phyloP scores from a whole-genome alignment of 176 grass and related monocot species.

The Lolium multiflorum region DNA sequence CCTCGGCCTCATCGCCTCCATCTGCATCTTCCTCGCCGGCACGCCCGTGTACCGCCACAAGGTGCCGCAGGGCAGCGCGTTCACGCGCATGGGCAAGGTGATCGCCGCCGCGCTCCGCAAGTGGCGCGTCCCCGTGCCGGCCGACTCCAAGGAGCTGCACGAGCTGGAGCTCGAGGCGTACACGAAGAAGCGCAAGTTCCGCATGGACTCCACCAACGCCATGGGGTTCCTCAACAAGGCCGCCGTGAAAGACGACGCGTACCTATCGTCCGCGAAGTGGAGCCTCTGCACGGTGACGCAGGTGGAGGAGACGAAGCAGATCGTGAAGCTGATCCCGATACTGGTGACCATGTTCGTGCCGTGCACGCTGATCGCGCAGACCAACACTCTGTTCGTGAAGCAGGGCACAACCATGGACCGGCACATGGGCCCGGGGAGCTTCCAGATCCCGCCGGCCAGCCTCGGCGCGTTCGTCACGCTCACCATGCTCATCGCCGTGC shows the following conservation, averaged over 20 bases:
- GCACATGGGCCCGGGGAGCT: slow-evolving; percentile 32
- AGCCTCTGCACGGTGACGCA: slow-evolving; percentile 63
- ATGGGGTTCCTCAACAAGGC: slow-evolving; percentile 71
- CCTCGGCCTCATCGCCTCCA: slow-evolving; percentile 48
- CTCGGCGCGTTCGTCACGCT: slow-evolving; percentile 58
- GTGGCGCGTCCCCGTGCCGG: slow-evolving; percentile 23
- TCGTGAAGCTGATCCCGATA: slow-evolving; percentile 47
- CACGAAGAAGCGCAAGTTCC: slow-evolving; percentile 41
- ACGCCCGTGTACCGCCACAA: slow-evolving; percentile 64
- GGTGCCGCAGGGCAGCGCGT: slow-evolving; percentile 59
- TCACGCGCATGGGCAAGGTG: slow-evolving; percentile 58
- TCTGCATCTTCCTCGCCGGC: slow-evolving; percentile 58
- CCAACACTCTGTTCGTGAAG: slow-evolving; percentile 74
- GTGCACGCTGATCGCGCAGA: slow-evolving; percentile 59
- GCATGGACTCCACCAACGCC: slow-evolving; percentile 44
- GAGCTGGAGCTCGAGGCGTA: slow-evolving; percentile 59
- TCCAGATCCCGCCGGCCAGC: slow-evolving; percentile 66
- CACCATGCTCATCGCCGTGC: slow-evolving; percentile 50
- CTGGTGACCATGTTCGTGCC: slow-evolving; percentile 58
- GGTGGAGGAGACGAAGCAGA: slow-evolving; percentile 69
- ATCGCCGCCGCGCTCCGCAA: slow-evolving; percentile 47
- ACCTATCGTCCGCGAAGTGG: slow-evolving; percentile 16
- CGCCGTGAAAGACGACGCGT: slow-evolving; percentile 40
- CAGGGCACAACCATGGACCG: slow-evolving; percentile 62
- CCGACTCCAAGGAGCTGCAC: slow-evolving; percentile 52